A percentile compares a stretch with the other conserved stretches of the same genome.
These are phyloP conservation scores for Skeletonema menzelii DNA, from an alignment of 108 stramenopile genomes.

Conservation along the genomic window DNA sequence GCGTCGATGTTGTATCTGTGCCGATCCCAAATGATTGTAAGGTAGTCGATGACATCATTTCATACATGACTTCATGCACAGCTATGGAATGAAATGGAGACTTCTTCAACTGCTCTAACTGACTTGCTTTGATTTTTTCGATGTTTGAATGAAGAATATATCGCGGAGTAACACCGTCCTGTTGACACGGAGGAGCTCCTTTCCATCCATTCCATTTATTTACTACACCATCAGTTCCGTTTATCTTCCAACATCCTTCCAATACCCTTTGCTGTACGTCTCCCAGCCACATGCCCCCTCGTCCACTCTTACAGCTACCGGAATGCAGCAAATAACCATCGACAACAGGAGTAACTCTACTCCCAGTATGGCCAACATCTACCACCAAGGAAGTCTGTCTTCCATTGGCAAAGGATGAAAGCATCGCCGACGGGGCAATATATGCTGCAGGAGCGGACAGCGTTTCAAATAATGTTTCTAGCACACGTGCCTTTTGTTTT, in stretches of 20 bases:
- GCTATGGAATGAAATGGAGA: conserved; percentile 67
- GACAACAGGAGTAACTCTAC: conserved; percentile 74
- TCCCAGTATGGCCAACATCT: conserved; percentile 74
- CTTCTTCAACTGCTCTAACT: conserved; percentile 7
- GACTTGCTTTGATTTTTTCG: conserved; percentile 9
- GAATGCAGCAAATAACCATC: conserved; percentile 76
- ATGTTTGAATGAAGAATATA: conserved; percentile 5
- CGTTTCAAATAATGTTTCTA: conserved; percentile 77
- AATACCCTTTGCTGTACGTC: conserved; percentile 47
- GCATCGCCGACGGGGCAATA: conserved; percentile 77
- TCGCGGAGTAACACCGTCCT: conserved; percentile 16
- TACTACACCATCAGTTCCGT: background rate
- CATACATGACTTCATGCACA: conserved; percentile 80
- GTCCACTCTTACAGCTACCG: conserved; percentile 67
- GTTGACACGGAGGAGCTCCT: conserved; percentile 62
- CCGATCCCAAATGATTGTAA: conserved; percentile 16
- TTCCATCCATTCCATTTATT: conserved; percentile 58
- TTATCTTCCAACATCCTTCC: conserved; percentile 17
- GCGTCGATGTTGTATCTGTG: background rate
- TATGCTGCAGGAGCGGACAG: conserved; percentile 74
- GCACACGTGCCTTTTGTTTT: conserved; percentile 54
- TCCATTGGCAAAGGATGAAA: conserved; percentile 80
- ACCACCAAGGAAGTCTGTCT: conserved; percentile 80
- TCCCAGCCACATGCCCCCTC: conserved; percentile 80
- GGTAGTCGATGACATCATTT: conserved; percentile 62